phyloP scores from a whole-genome alignment of 2,329 filamentous ascomycete genomes.

The Neonectria punicea region DNA sequence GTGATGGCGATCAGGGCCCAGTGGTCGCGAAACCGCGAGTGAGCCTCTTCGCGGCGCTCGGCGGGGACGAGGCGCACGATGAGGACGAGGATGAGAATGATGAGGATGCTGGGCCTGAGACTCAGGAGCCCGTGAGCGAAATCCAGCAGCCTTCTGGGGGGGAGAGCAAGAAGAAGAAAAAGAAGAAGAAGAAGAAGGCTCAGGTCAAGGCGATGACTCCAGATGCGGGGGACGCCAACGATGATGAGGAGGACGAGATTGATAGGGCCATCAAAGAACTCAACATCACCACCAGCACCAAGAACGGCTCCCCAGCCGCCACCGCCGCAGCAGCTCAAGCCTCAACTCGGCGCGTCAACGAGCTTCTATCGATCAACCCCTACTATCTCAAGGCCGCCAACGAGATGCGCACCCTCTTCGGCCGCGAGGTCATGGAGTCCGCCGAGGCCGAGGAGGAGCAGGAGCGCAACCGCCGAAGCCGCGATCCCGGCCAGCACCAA shows the following conservation, averaged over 20 bases:
- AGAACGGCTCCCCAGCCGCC: constrained; percentile 2
- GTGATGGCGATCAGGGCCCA: constrained; percentile 46
- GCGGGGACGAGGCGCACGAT: constrained; percentile 54
- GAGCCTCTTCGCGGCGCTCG: constrained; percentile 65
- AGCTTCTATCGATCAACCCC: constrained; percentile 64
- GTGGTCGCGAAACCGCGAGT: constrained; percentile 51
- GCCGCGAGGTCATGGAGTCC: constrained; percentile 66
- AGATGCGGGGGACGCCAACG: constrained; percentile 19
- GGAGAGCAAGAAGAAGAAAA: constrained; percentile 54
- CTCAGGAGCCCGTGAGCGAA: constrained; percentile 34
- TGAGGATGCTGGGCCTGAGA: constrained; percentile 21
- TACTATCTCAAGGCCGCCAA: constrained; percentile 86
- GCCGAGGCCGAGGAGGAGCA: constrained; percentile 61
- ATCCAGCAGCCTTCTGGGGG: constrained; percentile 28
- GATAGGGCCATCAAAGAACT: constrained; percentile 64
- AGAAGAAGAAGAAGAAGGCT: constrained; percentile 52
- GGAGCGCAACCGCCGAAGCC: constrained; percentile 51
- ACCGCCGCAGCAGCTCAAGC: constrained; percentile 11
- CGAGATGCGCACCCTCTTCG: constrained; percentile 81
- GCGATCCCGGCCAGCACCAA: constrained; percentile 55
- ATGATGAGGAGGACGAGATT: constrained; percentile 62
- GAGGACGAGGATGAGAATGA: constrained; percentile 49
- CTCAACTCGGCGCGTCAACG: constrained; percentile 46
- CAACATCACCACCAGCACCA: constrained; percentile 47
- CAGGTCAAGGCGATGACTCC: constrained; percentile 39